Evolutionary conservation across 2,329 filamentous ascomycete species (phyloP).

Genomic region (Albophoma yamanashiensis): DNA sequence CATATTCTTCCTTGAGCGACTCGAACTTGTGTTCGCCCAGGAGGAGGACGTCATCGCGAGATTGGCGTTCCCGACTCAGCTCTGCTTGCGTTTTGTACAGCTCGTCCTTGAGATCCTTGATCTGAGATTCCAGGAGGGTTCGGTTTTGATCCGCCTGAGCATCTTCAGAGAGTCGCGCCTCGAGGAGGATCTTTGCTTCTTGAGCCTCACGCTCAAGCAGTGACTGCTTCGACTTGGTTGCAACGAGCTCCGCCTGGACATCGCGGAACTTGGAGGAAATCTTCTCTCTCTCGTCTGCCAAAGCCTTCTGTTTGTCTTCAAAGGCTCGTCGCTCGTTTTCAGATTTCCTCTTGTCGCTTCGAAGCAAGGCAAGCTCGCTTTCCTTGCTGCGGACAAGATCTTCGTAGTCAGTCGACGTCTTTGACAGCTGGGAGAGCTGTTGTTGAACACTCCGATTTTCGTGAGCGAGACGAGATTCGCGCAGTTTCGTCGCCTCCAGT

Average conservation of each 20-base stretch:
- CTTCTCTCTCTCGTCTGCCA: slow-evolving; percentile 69
- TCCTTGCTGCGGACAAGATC: slow-evolving; percentile 90
- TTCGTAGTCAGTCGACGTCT: slow-evolving; percentile 90
- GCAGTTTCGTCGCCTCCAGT: slow-evolving; percentile 59
- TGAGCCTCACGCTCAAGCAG: slow-evolving; percentile 82
- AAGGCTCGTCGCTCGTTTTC: slow-evolving; percentile 70
- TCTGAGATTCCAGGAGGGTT: slow-evolving; percentile 75
- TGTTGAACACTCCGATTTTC: slow-evolving; percentile 78
- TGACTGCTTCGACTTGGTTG: slow-evolving; percentile 71
- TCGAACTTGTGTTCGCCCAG: slow-evolving; percentile 83
- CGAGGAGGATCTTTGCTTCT: slow-evolving; percentile 76
- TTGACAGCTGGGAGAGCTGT: slow-evolving; percentile 76
- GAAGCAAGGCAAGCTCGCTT: slow-evolving; percentile 78
- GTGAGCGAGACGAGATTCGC: slow-evolving; percentile 63
- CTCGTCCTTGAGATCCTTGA: slow-evolving; percentile 76
- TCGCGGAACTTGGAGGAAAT: slow-evolving; percentile 68
- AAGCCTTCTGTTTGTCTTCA: slow-evolving; percentile 64
- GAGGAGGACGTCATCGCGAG: slow-evolving; percentile 83
- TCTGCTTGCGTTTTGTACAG: slow-evolving; percentile 80
- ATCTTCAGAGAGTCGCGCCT: slow-evolving; percentile 84
- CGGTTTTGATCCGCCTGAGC: slow-evolving; percentile 72
- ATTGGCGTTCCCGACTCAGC: slow-evolving; percentile 83
- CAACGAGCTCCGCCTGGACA: slow-evolving; percentile 78
- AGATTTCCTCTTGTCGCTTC: slow-evolving; percentile 72
- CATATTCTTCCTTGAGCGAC: slow-evolving; percentile 73